Conservation (phyloP, 371 early-diverging fungal genomes). For the Lichtheimia ramosa region DNA sequence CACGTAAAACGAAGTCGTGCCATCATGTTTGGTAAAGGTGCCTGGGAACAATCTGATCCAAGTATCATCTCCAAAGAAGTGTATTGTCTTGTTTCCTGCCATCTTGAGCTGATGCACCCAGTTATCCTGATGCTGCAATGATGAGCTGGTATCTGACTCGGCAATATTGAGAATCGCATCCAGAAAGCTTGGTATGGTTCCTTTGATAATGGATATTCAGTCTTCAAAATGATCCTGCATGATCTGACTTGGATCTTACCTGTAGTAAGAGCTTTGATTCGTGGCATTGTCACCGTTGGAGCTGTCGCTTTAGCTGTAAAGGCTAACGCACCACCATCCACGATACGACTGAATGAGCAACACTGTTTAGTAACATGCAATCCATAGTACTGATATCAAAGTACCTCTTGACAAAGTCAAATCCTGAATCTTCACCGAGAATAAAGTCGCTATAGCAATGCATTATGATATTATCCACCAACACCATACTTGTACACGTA, state of each 20-base stretch:
- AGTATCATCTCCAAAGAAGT: constrained; percentile 95
- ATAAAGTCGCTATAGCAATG: constrained; percentile 74
- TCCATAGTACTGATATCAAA: too few relatives aligned
- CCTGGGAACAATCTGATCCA: constrained; percentile 89
- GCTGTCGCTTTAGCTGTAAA: constrained; percentile 78
- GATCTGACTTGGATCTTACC: constrained; percentile 55
- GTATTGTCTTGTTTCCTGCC: constrained; percentile 54
- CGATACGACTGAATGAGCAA: constrained; percentile 42
- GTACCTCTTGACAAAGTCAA: constrained; percentile 63
- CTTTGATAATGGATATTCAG: constrained; percentile 10
- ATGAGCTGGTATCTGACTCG: constrained; percentile 79
- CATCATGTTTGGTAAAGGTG: constrained; percentile 64
- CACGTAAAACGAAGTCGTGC: constrained; percentile 82
- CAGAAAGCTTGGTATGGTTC: constrained; percentile 67
- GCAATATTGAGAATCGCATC: constrained; percentile 84
- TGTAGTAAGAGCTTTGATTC: constrained; percentile 93
- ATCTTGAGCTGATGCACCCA: constrained; percentile 69
- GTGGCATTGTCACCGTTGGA: constrained; percentile 94
- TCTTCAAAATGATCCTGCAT: background rate
- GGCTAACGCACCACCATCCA: constrained; percentile 51
- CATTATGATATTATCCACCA: background rate
- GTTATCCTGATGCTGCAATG: constrained; percentile 69
- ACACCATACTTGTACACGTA: constrained; percentile 16
- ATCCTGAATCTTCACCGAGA: constrained; percentile 63
- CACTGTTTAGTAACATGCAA: too few relatives aligned